Evolutionary conservation across 352 stramenopile species (phyloP), one percentile per base, ranked within the genome.

Genomic region (Pythium oligandrum): DNA sequence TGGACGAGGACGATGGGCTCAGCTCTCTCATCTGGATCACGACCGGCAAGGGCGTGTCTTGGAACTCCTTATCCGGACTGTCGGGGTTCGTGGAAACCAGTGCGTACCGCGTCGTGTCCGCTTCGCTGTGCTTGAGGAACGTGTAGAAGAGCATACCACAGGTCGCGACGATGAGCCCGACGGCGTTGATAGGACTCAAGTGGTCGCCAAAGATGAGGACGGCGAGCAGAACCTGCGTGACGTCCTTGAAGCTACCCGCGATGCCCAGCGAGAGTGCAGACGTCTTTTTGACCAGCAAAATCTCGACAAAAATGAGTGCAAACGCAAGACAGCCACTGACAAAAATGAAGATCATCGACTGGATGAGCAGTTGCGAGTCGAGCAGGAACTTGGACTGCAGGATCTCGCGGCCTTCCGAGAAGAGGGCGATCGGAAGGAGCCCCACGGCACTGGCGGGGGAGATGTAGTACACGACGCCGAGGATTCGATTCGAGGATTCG

Each of bases 391-490:
- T 71, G 40, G 80, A 95, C 46, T 48, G 50, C 3, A 73, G 51
- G 34, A 93, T 63, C 42, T 72, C 56, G 7, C 39, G 53, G 4
- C 53, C 78, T 35, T 94, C 85, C 3, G 73, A 69, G 9, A 74
- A 59, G 3, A 89, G 26, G 4, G 75, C 77, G 40, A 95, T 77
- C 3, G 81, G 81, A n/a, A 93, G 51, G 34, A 95, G 56, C 1
- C 80, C 71, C 5, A 91, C 17, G 3, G 83, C 83, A 44, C 80
- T 88, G 4, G 80, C 75, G 0, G 85, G 83, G 4, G 83, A 88
- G 40, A 92, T 90, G 62, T 88, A 86, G 64, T 90, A 90, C 17
- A 93, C 79, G n/a, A 90, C 80, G 0, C 82, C 70, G 33, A 95
- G 66, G 40, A 90, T 84, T 33, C 78, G 81, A 55, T 87, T 82